Evolutionary conservation across 2,329 filamentous ascomycete species (phyloP).

Genomic region (Massarina eburnea): DNA sequence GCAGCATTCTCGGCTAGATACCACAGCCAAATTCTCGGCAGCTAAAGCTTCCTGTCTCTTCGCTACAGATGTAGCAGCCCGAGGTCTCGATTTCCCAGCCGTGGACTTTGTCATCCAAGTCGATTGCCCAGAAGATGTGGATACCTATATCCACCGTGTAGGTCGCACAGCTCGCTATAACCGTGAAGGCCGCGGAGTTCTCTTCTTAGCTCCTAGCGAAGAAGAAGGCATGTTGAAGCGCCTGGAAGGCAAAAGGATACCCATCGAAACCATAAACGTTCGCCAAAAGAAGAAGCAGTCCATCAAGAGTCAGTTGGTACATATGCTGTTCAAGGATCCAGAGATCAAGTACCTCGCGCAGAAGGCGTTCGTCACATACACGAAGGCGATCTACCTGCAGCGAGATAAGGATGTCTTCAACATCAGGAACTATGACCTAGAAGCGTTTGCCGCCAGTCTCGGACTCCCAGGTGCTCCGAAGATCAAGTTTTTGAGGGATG

Average conservation of each 20-base stretch:
- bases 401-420: conserved; percentile 92
- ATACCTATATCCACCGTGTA: conserved; percentile 96
- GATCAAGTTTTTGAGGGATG: conserved; percentile 90
- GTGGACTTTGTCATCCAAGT: conserved; percentile 99
- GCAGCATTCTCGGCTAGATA: conserved; percentile 82
- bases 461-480: conserved; percentile 89
- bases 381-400: conserved; percentile 81
- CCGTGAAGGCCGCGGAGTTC: conserved; percentile 79
- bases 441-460: conserved; percentile 81
- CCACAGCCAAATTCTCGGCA: conserved; percentile 78
- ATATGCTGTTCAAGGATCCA: conserved; percentile 93
- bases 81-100: conserved; percentile 92
- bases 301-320: conserved; percentile 83
- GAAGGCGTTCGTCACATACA: conserved; percentile 92
- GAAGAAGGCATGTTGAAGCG: conserved; percentile 87
- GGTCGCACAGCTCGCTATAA: conserved; percentile 94
- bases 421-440: conserved; percentile 77
- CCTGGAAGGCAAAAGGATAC: conserved; percentile 85
- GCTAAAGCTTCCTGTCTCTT: conserved; percentile 87
- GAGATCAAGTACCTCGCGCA: conserved; percentile 94
- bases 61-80: conserved; percentile 90
- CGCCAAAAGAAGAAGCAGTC: conserved; percentile 86
- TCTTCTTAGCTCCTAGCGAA: conserved; percentile 91
- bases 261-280: conserved; percentile 82
- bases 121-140: conserved; percentile 95